phyloP scores from a whole-genome alignment of 1,284 basidiomycete species.

The Takashimella koratensis region DNA sequence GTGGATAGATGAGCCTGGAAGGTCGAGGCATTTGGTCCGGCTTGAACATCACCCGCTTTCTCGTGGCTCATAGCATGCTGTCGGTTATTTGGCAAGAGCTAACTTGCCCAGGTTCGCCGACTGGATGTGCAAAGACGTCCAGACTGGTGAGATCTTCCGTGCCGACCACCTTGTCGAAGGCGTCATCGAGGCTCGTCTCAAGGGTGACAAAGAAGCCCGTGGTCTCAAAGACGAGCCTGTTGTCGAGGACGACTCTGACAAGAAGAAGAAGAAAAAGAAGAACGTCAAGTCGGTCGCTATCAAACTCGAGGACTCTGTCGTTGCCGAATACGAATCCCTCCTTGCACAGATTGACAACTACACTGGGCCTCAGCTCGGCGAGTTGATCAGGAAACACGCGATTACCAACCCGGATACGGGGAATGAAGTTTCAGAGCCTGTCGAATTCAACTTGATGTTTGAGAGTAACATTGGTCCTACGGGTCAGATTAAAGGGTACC shows the following conservation, averaged over 20 bases:
- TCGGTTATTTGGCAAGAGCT: too few relatives aligned
- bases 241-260: constrained; percentile 63
- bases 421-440: constrained; percentile 87
- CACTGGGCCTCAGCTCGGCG: constrained; percentile 81
- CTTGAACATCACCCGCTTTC: too few relatives aligned
- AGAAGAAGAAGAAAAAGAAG: constrained; percentile 80
- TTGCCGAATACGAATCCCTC: constrained; percentile 73
- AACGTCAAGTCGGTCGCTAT: constrained; percentile 70
- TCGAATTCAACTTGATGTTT: constrained; percentile 99
- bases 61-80: too few relatives aligned
- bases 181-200: constrained; percentile 84
- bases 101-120: constrained; percentile 67
- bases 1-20: too few relatives aligned
- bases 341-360: constrained; percentile 96
- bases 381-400: constrained; percentile 75
- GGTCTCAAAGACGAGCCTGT: constrained; percentile 58
- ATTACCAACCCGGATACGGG: constrained; percentile 89
- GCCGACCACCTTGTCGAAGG: constrained; percentile 96
- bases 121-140: constrained; percentile 97
- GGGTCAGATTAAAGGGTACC: constrained; percentile 93
- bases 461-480: constrained; percentile 95
- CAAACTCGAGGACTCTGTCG: constrained; percentile 71
- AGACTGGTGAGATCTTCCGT: constrained; percentile 93
- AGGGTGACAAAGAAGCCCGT: constrained; percentile 89
- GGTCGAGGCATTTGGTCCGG: too few relatives aligned